Evolutionary conservation across 805 yeast species (phyloP), one percentile per base, ranked within the genome.

Genomic region (Pichia nakasei): DNA sequence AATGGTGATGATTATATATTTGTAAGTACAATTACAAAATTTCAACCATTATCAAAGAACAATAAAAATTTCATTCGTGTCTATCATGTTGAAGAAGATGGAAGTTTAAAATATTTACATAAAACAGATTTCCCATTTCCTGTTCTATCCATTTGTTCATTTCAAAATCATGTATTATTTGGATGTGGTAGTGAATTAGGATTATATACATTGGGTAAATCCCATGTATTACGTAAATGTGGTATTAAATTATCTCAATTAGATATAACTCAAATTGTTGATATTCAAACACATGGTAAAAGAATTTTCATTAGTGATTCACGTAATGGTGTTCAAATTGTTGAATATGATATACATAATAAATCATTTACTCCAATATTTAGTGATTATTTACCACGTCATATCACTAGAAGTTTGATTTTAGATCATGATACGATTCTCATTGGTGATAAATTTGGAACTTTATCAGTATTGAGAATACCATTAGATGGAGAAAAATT

Each of bases 361-460:
- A 75, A 76, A 49, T 63, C 56, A 19, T 84, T 91, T 53, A 55
- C 76, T 8, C 75, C 82, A 2, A 66, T 89, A 45, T 80, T 78
- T 1, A 88, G 80, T 55, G 97, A 93, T 61, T 59, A 70, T 0
- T 63, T 81, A 33, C 69, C 79, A 29, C 66, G 96, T 27, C 84
- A 82, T 54, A 70, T 82, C 4, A 82, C 94, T 0, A 52, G 78
- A 3, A 52, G 82, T 36, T 56, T 69, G 3, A 63, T 76, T 50
- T 62, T 93, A 5, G 97, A 93, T 58, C 74, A 77, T 48, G 78
- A 78, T 44, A 87, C 96, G 0, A 75, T 84, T 1, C 66, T 83
- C 35, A 86, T 85, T 1, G 96, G 96, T 13, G 97, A 93, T 58
- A 81, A 80, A 55, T 87, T 84, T 62, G 97, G 97, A 0, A 85